phyloP scores from a whole-genome alignment of 495 filamentous ascomycete genomes.

The Parmelia sp. region DNA sequence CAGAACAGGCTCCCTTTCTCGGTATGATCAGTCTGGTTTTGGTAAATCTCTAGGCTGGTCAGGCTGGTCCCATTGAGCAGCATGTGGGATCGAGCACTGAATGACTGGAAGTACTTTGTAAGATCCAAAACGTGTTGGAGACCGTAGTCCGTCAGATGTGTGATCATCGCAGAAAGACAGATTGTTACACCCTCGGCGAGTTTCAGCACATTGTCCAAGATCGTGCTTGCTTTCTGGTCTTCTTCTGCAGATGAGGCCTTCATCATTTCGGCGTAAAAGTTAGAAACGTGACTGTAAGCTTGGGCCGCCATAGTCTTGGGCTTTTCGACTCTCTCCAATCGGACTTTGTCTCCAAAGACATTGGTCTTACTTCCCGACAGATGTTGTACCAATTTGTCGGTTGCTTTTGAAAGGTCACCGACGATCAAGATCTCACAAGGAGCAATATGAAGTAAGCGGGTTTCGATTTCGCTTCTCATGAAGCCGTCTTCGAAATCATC shows the following conservation, averaged over 20 bases:
- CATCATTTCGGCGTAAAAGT: slow-evolving; percentile 88
- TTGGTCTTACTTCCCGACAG: slow-evolving; percentile 84
- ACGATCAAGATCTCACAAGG: slow-evolving; percentile 97
- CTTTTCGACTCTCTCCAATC: slow-evolving; percentile 72
- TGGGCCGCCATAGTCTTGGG: slow-evolving; percentile 78
- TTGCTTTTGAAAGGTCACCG: slow-evolving; percentile 84
- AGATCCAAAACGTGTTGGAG: slow-evolving; percentile 94
- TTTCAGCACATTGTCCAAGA: slow-evolving; percentile 81
- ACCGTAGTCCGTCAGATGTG: slow-evolving; percentile 85
- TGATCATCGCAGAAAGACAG: slow-evolving; percentile 95
- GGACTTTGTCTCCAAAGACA: slow-evolving; percentile 84
- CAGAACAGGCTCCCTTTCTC: slow-evolving; percentile 90
- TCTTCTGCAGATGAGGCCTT: slow-evolving; percentile 49
- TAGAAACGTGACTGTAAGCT: slow-evolving; percentile 81
- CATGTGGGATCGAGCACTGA: slow-evolving; percentile 93
- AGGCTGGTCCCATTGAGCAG: slow-evolving; percentile 92
- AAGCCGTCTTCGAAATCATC: slow-evolving; percentile 97
- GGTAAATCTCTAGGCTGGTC: slow-evolving; percentile 90
- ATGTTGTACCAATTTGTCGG: slow-evolving; percentile 87
- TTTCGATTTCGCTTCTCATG: slow-evolving; percentile 96
- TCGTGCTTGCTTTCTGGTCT: slow-evolving; percentile 44
- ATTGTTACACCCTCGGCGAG: slow-evolving; percentile 81
- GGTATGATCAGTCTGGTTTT: slow-evolving; percentile 84
- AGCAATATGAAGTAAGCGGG: slow-evolving; percentile 84
- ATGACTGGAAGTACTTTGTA: slow-evolving; percentile 96